Conservation (phyloP, 2,329 filamentous ascomycete species). For the Phaeoacremonium minimum region DNA sequence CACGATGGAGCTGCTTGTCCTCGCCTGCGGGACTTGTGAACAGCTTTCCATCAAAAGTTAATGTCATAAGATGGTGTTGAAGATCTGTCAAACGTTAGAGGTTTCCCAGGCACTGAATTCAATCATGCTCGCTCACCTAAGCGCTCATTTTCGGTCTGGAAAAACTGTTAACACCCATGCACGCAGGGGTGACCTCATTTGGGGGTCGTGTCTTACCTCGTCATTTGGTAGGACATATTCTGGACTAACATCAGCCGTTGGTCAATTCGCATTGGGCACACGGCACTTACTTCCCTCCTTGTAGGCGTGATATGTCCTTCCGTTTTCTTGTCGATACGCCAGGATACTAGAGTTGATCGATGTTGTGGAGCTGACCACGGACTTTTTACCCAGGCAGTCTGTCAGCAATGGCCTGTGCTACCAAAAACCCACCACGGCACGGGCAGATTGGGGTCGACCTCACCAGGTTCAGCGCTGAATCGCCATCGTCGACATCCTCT, state of each 20-base stretch:
- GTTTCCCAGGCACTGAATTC: no score
- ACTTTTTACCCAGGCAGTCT: no score
- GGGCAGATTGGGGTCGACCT: no score
- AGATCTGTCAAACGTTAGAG: no score
- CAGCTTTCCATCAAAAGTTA: conserved; percentile 25
- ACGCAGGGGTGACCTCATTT: not conserved
- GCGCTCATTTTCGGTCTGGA: conserved; percentile 24
- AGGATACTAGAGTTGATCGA: not conserved
- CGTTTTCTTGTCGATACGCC: conserved; percentile 8
- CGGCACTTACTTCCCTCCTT: conserved; percentile 9
- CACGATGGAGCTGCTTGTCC: conserved; percentile 16
- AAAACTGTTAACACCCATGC: not conserved
- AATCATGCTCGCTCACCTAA: no score
- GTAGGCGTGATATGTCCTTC: conserved; percentile 10
- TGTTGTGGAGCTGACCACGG: no score
- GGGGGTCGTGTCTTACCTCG: not conserved
- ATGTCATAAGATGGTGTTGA: conserved; percentile 27
- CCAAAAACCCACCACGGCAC: no score
- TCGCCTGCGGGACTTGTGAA: conserved; percentile 17
- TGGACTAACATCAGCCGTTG: not conserved
- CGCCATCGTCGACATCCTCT: no score
- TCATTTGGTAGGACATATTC: conserved; percentile 2
- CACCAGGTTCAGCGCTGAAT: no score
- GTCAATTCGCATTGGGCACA: not conserved
- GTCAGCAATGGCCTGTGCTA: no score